Evolutionary conservation across 78 protist genomes (phyloP).

Genomic region (Emiliania huxleyi): DNA sequence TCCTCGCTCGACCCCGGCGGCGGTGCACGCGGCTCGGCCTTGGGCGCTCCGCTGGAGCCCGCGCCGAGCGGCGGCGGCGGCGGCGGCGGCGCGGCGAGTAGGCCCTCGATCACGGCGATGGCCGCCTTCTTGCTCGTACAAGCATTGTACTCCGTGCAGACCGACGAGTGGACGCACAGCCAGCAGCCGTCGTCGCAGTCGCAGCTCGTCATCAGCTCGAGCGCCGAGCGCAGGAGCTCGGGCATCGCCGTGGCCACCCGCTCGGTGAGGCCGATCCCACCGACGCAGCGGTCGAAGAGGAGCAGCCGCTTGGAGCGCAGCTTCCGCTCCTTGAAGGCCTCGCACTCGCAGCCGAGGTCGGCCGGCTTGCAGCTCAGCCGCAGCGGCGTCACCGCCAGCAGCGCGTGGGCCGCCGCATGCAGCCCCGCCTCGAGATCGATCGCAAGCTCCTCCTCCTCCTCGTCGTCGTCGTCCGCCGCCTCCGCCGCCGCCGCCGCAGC

Average conservation of each 20-base stretch:
- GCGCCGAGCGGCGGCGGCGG: not conserved
- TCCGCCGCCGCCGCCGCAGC: not conserved
- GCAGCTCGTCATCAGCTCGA: not conserved
- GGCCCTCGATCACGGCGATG: not conserved
- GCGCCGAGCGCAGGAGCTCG: not conserved
- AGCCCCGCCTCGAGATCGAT: not conserved
- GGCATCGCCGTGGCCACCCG: not conserved
- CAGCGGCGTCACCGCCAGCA: not conserved
- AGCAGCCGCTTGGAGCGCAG: not conserved
- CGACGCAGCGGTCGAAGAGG: not conserved
- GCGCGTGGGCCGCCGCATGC: conserved; percentile 14
- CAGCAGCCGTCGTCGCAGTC: not conserved
- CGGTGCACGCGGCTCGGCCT: no score
- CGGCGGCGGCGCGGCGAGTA: not conserved
- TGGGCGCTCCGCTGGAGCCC: no score
- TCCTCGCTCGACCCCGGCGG: no score
- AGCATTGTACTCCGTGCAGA: not conserved
- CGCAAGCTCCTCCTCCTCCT: not conserved
- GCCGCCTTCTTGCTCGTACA: not conserved
- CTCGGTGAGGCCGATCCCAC: not conserved
- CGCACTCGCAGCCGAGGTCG: conserved; percentile 5
- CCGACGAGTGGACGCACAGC: not conserved
- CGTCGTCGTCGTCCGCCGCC: not conserved
- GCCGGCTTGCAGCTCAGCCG: not conserved
- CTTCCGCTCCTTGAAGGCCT: not conserved